These are phyloP conservation scores for Alternaria angustiovoidea DNA, from an alignment of 2,329 filamentous ascomycete genomes.

Conservation along the genomic window DNA sequence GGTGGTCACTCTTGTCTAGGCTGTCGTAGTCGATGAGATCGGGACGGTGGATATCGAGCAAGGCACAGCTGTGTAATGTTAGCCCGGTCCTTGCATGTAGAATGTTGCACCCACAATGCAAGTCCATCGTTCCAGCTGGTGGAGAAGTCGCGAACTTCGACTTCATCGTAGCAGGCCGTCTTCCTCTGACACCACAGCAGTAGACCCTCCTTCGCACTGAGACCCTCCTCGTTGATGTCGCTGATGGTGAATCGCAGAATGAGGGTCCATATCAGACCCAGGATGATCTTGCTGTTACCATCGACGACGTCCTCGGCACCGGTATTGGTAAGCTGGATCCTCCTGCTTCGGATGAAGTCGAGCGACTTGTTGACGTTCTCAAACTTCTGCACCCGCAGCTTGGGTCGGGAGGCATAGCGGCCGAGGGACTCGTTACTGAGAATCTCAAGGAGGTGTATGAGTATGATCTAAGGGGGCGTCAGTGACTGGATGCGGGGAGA, in stretches of 20 bases:
- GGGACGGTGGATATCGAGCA: slow-evolving; percentile 95
- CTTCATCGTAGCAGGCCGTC: slow-evolving; percentile 97
- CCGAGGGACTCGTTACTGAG: slow-evolving; percentile 93
- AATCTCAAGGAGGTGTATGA: slow-evolving; percentile 97
- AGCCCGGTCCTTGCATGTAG: background rate
- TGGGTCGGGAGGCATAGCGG: slow-evolving; percentile 94
- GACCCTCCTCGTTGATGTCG: slow-evolving; percentile 97
- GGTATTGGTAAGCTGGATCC: slow-evolving; percentile 98
- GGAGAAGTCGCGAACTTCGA: slow-evolving; percentile 94
- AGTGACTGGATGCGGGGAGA: slow-evolving; percentile 15
- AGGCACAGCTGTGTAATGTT: slow-evolving; percentile 68
- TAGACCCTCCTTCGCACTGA: slow-evolving; percentile 96
- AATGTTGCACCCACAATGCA: slow-evolving; percentile 68
- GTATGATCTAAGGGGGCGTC: slow-evolving; percentile 71
- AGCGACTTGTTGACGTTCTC: slow-evolving; percentile 97
- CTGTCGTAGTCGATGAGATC: slow-evolving; percentile 97
- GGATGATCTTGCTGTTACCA: slow-evolving; percentile 95
- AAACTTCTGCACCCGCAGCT: slow-evolving; percentile 94
- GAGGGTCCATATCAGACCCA: slow-evolving; percentile 96
- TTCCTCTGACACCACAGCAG: slow-evolving; percentile 98
- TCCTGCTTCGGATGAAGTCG: slow-evolving; percentile 87
- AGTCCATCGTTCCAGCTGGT: slow-evolving; percentile 96
- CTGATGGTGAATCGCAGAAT: slow-evolving; percentile 98
- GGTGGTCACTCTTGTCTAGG: slow-evolving; percentile 91
- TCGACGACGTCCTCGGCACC: slow-evolving; percentile 98